These are phyloP conservation scores for Claviceps africana DNA, from an alignment of 2,329 filamentous ascomycete genomes.

Conservation along the genomic window DNA sequence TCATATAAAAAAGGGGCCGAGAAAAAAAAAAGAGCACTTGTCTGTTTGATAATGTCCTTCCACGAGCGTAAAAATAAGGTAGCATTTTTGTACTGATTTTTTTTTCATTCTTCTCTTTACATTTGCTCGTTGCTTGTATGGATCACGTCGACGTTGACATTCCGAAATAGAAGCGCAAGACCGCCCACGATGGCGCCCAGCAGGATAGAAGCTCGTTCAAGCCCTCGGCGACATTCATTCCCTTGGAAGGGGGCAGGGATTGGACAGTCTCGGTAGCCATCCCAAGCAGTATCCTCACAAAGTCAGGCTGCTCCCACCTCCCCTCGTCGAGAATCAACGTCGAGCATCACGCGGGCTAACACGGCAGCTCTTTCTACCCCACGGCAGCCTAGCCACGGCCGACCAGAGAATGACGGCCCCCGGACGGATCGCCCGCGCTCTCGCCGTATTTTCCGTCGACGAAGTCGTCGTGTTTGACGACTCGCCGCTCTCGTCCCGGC, in stretches of 20 bases:
- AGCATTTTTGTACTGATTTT: background rate
- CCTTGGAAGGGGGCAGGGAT: conserved; percentile 44
- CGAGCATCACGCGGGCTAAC: background rate
- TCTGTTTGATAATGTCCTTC: conserved; percentile 19
- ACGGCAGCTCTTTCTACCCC: background rate
- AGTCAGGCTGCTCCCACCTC: conserved; percentile 32
- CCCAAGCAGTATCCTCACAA: conserved; percentile 62
- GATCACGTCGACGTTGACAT: conserved; percentile 1
- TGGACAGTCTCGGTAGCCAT: conserved; percentile 69
- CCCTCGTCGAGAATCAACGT: background rate
- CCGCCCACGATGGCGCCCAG: conserved; percentile 22
- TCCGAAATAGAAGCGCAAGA: conserved; percentile 34
- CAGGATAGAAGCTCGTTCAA: conserved; percentile 37
- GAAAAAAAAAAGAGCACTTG: too few species aligned
- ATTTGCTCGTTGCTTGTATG: background rate
- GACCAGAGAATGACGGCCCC: conserved; percentile 63
- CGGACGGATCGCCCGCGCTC: conserved; percentile 64
- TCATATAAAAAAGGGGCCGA: too few species aligned
- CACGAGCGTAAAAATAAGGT: conserved; percentile 21
- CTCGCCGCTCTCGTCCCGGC: conserved; percentile 32
- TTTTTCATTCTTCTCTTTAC: background rate
- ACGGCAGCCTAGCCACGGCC: conserved; percentile 54
- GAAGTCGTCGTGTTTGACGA: conserved; percentile 77
- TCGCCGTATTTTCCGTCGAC: conserved; percentile 73
- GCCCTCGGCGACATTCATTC: conserved; percentile 54